A percentile compares a stretch with the other conserved stretches of the same genome.
phyloP scores from a whole-genome alignment of 1,139 yeast species.

The Hyphopichia burtonii region DNA sequence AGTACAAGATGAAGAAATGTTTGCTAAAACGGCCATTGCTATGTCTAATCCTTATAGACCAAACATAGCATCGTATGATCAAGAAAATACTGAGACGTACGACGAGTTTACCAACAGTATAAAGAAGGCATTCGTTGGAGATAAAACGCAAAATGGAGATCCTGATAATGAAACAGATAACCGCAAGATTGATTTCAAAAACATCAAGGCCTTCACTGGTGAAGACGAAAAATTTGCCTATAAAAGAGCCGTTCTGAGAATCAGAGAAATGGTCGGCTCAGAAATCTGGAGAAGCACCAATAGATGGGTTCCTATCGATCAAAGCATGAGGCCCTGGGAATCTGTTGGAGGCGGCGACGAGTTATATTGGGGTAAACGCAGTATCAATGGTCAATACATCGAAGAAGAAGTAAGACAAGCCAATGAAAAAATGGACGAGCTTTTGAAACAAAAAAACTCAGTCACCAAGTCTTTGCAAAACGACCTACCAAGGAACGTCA shows the following conservation, averaged over 20 bases:
- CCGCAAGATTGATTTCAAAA: conserved; percentile 36
- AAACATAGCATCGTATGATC: conserved; percentile 62
- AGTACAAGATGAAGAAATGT: conserved; percentile 70
- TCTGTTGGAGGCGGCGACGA: neutral
- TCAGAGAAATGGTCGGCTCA: conserved; percentile 65
- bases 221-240: conserved; percentile 78
- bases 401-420: neutral
- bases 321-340: conserved; percentile 64
- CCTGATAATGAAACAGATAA: conserved; percentile 4
- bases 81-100: conserved; percentile 33
- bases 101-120: conserved; percentile 21
- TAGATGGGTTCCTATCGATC: conserved; percentile 58
- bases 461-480: conserved; percentile 11
- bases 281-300: conserved; percentile 47
- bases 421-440: conserved; percentile 7
- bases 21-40: conserved; percentile 61
- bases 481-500: conserved; percentile 25
- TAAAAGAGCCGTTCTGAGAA: conserved; percentile 67
- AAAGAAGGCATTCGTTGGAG: conserved; percentile 4
- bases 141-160: conserved; percentile 4
- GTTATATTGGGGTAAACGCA: neutral
- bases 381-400: neutral
- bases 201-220: conserved; percentile 63
- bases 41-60: conserved; percentile 67
- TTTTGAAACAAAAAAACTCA: conserved; percentile 9